phyloP scores from a whole-genome alignment of 192 early-diverging fungal genomes.

The Backusella tuberculispora region DNA sequence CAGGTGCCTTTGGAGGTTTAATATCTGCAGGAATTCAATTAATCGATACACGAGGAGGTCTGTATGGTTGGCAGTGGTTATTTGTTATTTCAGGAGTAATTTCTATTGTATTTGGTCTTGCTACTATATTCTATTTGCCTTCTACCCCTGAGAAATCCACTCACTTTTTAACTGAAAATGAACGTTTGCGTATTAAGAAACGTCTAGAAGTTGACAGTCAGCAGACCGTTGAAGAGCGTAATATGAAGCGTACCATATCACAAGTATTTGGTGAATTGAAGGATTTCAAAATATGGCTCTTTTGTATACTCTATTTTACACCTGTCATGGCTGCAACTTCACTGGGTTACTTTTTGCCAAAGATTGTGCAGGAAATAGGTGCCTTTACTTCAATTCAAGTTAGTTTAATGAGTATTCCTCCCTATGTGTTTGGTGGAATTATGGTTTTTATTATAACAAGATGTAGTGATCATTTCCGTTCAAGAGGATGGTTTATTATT shows the following conservation, averaged over 20 bases:
- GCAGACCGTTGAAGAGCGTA: neutral
- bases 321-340: constrained; percentile 45
- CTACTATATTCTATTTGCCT: constrained; percentile 36
- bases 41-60: constrained; percentile 31
- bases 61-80: constrained; percentile 43
- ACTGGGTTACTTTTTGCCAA: constrained; percentile 42
- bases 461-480: constrained; percentile 25
- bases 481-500: constrained; percentile 39
- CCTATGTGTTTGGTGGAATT: constrained; percentile 38
- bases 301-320: constrained; percentile 39
- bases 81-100: constrained; percentile 36
- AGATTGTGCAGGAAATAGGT: constrained; percentile 39
- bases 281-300: constrained; percentile 42
- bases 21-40: constrained; percentile 39
- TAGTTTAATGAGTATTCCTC: constrained; percentile 43
- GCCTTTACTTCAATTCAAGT: constrained; percentile 39
- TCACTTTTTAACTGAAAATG: constrained; percentile 33
- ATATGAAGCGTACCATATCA: neutral
- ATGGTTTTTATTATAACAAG: constrained; percentile 34
- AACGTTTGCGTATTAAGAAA: constrained; percentile 22
- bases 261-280: constrained; percentile 17
- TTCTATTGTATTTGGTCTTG: constrained; percentile 34
- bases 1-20: constrained; percentile 42
- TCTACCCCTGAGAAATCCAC: constrained; percentile 31
- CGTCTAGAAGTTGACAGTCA: neutral